phyloP scores from a whole-genome alignment of 1,284 basidiomycete species.

The Kwoniella shivajii region DNA sequence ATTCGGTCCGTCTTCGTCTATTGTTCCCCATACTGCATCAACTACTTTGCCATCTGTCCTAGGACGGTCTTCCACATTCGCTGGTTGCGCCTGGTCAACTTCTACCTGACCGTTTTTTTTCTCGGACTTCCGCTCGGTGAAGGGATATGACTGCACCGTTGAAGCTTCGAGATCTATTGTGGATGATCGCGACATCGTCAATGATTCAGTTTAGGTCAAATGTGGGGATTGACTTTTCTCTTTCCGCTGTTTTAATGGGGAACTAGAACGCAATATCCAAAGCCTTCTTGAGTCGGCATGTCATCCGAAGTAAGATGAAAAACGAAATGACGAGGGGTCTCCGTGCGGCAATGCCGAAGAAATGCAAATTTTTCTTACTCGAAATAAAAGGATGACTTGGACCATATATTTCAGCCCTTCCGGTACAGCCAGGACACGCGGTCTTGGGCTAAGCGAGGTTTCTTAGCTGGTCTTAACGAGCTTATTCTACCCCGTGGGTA shows the following conservation, averaged over 20 bases:
- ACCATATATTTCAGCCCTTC: no score
- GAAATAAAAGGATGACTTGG: no score
- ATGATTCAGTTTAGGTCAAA: neutral
- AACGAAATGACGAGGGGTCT: neutral
- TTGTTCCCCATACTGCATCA: conserved; percentile 48
- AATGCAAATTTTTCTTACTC: no score
- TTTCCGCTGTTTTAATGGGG: neutral
- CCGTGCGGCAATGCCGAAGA: conserved; percentile 3
- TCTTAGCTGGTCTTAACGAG: no score
- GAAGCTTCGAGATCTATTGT: conserved; percentile 3
- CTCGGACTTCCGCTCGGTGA: conserved; percentile 7
- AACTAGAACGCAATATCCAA: neutral
- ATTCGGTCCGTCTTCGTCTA: conserved; percentile 43
- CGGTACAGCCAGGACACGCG: no score
- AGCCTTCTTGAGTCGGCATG: neutral
- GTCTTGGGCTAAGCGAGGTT: no score
- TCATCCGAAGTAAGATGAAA: neutral
- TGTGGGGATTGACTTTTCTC: neutral
- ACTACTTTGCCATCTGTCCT: conserved; percentile 9
- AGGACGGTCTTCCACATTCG: neutral
- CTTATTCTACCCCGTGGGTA: no score
- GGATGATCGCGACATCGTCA: neutral
- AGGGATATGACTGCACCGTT: conserved; percentile 1
- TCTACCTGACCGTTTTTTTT: conserved; percentile 9
- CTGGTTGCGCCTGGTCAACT: conserved; percentile 7